Evolutionary conservation across 129 eudicot species (phyloP).

Genomic region (Escallonia herrerae): DNA sequence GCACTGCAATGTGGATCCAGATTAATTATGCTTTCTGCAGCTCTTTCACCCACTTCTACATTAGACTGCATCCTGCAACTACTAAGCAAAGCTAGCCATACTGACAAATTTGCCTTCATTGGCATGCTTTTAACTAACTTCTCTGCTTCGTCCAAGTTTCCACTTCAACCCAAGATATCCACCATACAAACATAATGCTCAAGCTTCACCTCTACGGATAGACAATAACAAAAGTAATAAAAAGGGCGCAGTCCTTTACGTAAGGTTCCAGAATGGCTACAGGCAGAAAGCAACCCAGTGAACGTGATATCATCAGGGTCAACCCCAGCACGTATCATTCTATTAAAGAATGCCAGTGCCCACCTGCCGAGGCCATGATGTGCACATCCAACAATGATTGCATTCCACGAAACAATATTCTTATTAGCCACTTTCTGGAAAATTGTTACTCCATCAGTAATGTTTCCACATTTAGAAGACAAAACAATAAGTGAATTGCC

Average conservation of each 20-base stretch:
- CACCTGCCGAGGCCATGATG: constrained; percentile 69
- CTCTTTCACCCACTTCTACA: too few relatives aligned
- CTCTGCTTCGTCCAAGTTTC: constrained; percentile 67
- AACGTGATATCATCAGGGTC: constrained; percentile 66
- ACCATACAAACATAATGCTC: constrained; percentile 90
- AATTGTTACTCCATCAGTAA: constrained; percentile 37
- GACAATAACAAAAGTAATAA: constrained; percentile 17
- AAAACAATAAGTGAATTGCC: constrained; percentile 69
- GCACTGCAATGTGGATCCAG: too few relatives aligned
- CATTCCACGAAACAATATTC: constrained; percentile 81
- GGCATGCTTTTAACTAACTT: constrained; percentile 62
- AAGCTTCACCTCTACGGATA: constrained; percentile 30
- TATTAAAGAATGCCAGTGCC: constrained; percentile 50
- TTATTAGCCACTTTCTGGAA: constrained; percentile 40
- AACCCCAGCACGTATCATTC: constrained; percentile 44
- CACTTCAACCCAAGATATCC: constrained; percentile 67
- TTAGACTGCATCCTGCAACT: too few relatives aligned
- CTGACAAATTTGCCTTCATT: too few relatives aligned
- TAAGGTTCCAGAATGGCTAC: constrained; percentile 69
- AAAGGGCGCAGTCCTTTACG: constrained; percentile 50
- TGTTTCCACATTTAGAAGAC: constrained; percentile 58
- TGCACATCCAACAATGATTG: constrained; percentile 83
- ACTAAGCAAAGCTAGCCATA: too few relatives aligned
- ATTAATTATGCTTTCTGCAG: too few relatives aligned
- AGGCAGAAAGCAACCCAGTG: constrained; percentile 70